These are phyloP conservation scores for Tetracladium setigerum DNA, from an alignment of 495 filamentous ascomycete genomes.

Conservation along the genomic window DNA sequence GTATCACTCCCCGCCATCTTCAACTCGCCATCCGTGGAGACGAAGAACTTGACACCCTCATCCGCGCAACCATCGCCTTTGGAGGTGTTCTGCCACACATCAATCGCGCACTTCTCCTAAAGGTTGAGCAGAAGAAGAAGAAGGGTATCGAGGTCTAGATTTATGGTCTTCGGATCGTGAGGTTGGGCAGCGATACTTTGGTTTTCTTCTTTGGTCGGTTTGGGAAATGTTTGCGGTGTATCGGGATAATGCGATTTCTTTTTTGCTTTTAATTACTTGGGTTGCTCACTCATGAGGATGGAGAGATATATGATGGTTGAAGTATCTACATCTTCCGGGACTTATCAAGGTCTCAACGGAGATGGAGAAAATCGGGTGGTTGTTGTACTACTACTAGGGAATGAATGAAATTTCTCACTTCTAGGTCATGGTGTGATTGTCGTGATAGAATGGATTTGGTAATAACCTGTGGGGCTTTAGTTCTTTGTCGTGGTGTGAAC, in stretches of 20 bases:
- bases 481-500: background rate
- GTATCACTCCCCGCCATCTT: slow-evolving; percentile 95
- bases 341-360: background rate
- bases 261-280: slow-evolving; percentile 1
- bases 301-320: slow-evolving; percentile 5
- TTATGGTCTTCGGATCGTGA: background rate
- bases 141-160: slow-evolving; percentile 52
- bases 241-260: background rate
- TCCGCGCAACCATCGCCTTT: slow-evolving; percentile 95
- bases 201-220: slow-evolving; percentile 2
- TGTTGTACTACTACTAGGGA: slow-evolving; percentile 16
- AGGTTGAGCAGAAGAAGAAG: slow-evolving; percentile 99
- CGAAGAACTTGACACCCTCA: slow-evolving; percentile 95
- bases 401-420: slow-evolving; percentile 10
- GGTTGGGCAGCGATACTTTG: background rate
- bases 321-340: slow-evolving; percentile 3
- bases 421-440: background rate
- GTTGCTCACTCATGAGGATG: background rate
- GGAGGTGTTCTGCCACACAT: slow-evolving; percentile 98
- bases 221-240: slow-evolving; percentile 7
- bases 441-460: background rate
- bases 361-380: slow-evolving; percentile 10
- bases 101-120: slow-evolving; percentile 93
- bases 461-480: background rate
- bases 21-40: slow-evolving; percentile 98